A percentile compares a stretch with the other conserved stretches of the same genome.
Conservation (phyloP, 805 yeast species). For the Maudiozyma turicensis region DNA sequence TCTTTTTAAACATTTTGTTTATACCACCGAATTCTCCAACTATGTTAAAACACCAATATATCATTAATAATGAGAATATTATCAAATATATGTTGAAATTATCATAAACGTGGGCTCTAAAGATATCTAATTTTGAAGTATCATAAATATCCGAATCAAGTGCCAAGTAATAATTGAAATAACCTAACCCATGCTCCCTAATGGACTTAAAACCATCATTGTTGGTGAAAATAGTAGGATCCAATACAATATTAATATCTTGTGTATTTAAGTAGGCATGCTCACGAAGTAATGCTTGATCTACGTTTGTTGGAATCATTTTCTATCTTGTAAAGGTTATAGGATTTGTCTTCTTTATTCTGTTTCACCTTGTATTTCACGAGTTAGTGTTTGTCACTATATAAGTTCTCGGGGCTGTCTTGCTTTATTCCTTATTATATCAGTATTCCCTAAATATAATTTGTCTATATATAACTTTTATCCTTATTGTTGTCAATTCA, state of each 20-base stretch:
- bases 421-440: no score
- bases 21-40: background rate
- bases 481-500: no score
- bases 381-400: no score
- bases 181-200: slow-evolving; percentile 27
- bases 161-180: slow-evolving; percentile 24
- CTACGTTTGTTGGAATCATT: slow-evolving; percentile 31
- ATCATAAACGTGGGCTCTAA: slow-evolving; percentile 19
- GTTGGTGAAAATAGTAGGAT: slow-evolving; percentile 21
- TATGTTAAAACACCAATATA: slow-evolving; percentile 6
- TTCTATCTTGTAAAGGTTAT: background rate
- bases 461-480: no score
- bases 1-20: slow-evolving; percentile 1
- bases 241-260: slow-evolving; percentile 21
- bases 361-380: no score
- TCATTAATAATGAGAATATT: slow-evolving; percentile 9
- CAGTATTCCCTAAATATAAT: no score
- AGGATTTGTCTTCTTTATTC: background rate
- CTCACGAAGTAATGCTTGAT: slow-evolving; percentile 30
- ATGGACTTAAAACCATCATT: slow-evolving; percentile 26
- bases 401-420: no score
- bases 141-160: slow-evolving; percentile 17
- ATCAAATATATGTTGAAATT: slow-evolving; percentile 16
- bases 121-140: slow-evolving; percentile 9
- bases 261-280: slow-evolving; percentile 29